phyloP scores from a whole-genome alignment of 768 basidiomycete genomes.

The Phylloporus arenicola region DNA sequence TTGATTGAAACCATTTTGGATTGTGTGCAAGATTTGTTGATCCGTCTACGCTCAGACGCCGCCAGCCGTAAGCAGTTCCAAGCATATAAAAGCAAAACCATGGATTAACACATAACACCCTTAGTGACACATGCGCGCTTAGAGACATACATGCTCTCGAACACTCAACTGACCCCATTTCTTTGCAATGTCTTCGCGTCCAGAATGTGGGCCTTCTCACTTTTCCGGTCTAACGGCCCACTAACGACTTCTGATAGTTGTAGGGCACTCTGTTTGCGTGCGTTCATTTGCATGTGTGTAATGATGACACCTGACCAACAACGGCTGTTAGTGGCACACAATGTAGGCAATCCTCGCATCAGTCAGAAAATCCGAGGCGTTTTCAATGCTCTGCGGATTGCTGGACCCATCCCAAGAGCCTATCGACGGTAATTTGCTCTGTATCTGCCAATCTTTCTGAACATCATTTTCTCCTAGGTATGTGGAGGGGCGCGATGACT shows the following conservation, averaged over 20 bases:
- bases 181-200: conserved; percentile 38
- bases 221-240: not conserved
- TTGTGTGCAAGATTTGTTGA: conserved; percentile 23
- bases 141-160: conserved; percentile 8
- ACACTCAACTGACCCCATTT: conserved; percentile 9
- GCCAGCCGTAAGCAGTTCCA: conserved; percentile 21
- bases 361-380: conserved; percentile 5
- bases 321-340: conserved; percentile 21
- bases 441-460: too few relatives aligned
- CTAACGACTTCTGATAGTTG: conserved; percentile 34
- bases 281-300: conserved; percentile 14
- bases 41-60: conserved; percentile 25
- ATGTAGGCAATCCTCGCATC: conserved; percentile 7
- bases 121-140: too few relatives aligned
- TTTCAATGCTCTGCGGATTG: conserved; percentile 7
- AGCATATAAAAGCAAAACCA: not conserved
- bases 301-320: not conserved
- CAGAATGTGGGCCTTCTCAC: conserved; percentile 38
- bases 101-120: not conserved
- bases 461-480: not conserved
- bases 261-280: conserved; percentile 43
- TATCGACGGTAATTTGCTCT: conserved; percentile 6
- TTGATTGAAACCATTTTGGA: conserved; percentile 27
- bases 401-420: not conserved
- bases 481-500: not conserved